phyloP scores from a whole-genome alignment of 2,329 filamentous ascomycete genomes.

The Dactylellina parvicollis region DNA sequence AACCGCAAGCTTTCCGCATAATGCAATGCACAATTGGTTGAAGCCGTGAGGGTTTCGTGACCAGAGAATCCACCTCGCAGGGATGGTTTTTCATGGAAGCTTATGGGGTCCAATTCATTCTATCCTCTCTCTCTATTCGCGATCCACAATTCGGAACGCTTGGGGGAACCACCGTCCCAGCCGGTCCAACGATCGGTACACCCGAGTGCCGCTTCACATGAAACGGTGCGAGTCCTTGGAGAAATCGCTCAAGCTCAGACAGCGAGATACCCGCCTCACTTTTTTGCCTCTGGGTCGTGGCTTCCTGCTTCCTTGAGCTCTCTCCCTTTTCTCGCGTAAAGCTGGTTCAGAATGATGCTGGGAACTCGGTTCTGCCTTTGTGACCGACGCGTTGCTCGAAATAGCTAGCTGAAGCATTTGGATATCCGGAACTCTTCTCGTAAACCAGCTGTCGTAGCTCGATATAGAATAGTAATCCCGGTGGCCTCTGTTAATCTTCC shows the following conservation, averaged over 20 bases:
- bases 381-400: constrained; percentile 14
- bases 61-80: too few species aligned
- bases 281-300: constrained; percentile 17
- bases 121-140: neutral
- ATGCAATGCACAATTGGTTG: neutral
- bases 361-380: constrained; percentile 20
- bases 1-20: neutral
- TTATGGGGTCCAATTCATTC: too few species aligned
- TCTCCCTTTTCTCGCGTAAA: constrained; percentile 17
- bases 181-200: constrained; percentile 3
- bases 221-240: constrained; percentile 47
- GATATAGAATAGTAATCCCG: neutral
- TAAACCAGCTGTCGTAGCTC: constrained; percentile 1
- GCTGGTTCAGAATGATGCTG: constrained; percentile 1
- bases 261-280: constrained; percentile 39
- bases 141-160: constrained; percentile 17
- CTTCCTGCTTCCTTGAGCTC: constrained; percentile 12
- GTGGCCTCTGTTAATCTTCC: constrained; percentile 23
- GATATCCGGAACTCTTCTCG: constrained; percentile 22
- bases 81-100: too few species aligned
- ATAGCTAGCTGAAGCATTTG: constrained; percentile 14
- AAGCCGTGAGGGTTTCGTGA: neutral
- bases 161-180: constrained; percentile 11
- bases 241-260: constrained; percentile 52
- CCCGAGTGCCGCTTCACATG: constrained; percentile 17